These are phyloP conservation scores for Botryotinia globosa DNA, from an alignment of 2,329 filamentous ascomycete species.

Conservation along the genomic window DNA sequence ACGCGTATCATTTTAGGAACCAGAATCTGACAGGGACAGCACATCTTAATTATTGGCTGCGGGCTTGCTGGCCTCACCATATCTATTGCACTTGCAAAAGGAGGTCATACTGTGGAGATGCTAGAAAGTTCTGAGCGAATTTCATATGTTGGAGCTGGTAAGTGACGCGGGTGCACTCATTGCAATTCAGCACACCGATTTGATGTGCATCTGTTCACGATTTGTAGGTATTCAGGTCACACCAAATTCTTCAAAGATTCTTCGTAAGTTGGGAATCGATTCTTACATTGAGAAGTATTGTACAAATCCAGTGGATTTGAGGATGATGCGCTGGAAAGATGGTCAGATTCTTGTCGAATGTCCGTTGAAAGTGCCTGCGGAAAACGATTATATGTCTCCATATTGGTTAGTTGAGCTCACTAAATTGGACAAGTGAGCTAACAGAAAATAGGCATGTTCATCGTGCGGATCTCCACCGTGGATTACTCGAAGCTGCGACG, in stretches of 20 bases:
- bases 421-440: neutral
- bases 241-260: neutral
- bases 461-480: neutral
- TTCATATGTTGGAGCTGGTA: slow-evolving; percentile 4
- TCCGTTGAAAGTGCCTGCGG: slow-evolving; percentile 26
- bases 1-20: neutral
- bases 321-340: slow-evolving; percentile 28
- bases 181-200: neutral
- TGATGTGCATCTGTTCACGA: neutral
- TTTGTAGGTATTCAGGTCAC: neutral
- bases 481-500: neutral
- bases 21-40: slow-evolving; percentile 16
- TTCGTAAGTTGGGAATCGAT: neutral
- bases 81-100: slow-evolving; percentile 25
- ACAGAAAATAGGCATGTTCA: neutral
- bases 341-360: slow-evolving; percentile 26
- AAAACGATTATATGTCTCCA: slow-evolving; percentile 20
- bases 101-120: slow-evolving; percentile 22
- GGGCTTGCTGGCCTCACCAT: slow-evolving; percentile 27
- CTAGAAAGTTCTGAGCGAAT: neutral
- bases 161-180: neutral
- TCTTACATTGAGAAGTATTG: slow-evolving; percentile 27
- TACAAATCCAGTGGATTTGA: slow-evolving; percentile 24
- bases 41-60: slow-evolving; percentile 28
- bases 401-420: neutral